Evolutionary conservation across 2,329 filamentous ascomycete species (phyloP), one percentile per base, ranked within the genome.

Genomic region (Neopestalotiopsis sp.): DNA sequence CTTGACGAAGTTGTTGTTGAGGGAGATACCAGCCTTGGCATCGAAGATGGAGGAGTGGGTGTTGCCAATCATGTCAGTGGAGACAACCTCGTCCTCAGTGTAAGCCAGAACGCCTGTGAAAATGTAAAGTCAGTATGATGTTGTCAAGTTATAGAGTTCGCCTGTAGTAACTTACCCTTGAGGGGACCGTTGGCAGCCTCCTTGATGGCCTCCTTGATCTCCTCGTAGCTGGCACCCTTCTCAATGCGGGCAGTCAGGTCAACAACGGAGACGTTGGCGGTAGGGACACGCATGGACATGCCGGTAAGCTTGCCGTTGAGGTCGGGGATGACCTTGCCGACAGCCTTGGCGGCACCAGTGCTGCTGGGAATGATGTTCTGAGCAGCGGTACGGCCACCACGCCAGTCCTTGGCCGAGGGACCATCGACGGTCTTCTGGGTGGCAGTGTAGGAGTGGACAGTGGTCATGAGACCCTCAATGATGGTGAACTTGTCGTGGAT

Each of bases 281-380:
- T 98, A 77, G 96, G 96, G 70, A 99, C 95, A 92, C 96, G 96
- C 93, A 99, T 96, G 80, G 96, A 90, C 96, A 99, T 98, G 88
- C 96, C 96, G 76, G 96, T 99, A 76, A 98, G 94, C 92, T 99
- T 99, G 90, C 96, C 96, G 88, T 98, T 98, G 77, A 99, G 91
- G 77, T 90, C 87, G 78, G 96, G 96, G 80, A 98, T 98, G 88
- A 98, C 96, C 92, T 99, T 99, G 88, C 96, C 96, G 87, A 99
- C 96, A 82, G 96, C 96, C 94, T 99, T 99, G 83, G 96, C 96
- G 84, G 96, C 96, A 91, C 96, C 96, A 75, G 96, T 99, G 90
- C 94, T 97, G 89, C 91, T 94, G 85, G 96, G 96, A 81, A 99
- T 98, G 90, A 98, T 98, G 92, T 99, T 98, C 90, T 97, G 93